phyloP scores from a whole-genome alignment of 164 flowering plant species.

The Aristolochia contorta region DNA sequence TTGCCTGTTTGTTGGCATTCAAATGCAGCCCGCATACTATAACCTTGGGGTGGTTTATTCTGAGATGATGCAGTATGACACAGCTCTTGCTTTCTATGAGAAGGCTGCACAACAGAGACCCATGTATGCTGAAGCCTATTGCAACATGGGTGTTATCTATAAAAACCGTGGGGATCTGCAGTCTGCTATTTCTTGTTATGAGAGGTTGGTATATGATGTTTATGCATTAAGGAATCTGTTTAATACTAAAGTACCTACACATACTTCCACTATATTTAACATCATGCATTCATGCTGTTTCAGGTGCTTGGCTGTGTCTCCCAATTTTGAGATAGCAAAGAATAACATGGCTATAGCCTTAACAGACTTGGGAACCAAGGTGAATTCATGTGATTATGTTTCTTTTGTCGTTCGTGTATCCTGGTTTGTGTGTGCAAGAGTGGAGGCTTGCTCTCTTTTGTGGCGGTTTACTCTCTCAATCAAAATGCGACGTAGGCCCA shows the following conservation, averaged over 20 bases:
- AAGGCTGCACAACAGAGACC: constrained; percentile 95
- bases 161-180: constrained; percentile 95
- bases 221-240: not conserved
- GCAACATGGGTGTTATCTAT: constrained; percentile 98
- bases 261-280: too few species aligned
- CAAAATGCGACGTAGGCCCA: too few species aligned
- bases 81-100: constrained; percentile 88
- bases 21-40: constrained; percentile 94
- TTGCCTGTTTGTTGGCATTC: constrained; percentile 4
- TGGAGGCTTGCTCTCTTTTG: too few species aligned
- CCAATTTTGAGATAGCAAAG: constrained; percentile 98
- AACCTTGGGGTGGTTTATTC: constrained; percentile 99
- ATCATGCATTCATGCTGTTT: constrained; percentile 3
- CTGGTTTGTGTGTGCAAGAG: too few species aligned
- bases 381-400: constrained; percentile 7
- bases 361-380: constrained; percentile 99
- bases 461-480: too few species aligned
- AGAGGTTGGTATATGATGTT: constrained; percentile 46
- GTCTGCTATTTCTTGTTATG: constrained; percentile 91
- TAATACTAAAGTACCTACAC: not conserved
- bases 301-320: constrained; percentile 97
- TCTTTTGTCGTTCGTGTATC: not conserved
- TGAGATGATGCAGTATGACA: constrained; percentile 94
- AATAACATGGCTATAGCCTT: constrained; percentile 98
- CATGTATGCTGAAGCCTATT: constrained; percentile 99